Conservation (phyloP, 208 protist genomes). For the Leishmania braziliensis region DNA sequence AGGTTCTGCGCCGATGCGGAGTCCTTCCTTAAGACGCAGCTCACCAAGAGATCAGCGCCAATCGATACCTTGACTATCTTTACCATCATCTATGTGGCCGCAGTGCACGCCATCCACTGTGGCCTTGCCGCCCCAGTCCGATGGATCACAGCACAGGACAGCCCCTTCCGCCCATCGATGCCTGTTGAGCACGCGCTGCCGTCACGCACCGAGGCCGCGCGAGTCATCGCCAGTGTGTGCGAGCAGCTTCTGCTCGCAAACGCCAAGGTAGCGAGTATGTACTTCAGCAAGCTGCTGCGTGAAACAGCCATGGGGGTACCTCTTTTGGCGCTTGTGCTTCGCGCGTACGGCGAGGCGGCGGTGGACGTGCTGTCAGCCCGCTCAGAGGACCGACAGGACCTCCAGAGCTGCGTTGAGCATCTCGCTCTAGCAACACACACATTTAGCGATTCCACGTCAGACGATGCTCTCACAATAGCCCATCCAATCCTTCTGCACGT, state of each 20-base stretch:
- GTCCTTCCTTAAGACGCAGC: conserved; percentile 1
- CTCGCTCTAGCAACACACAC: conserved; percentile 10
- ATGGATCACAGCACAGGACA: conserved; percentile 12
- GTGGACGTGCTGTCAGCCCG: conserved; percentile 6
- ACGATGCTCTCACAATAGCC: conserved; percentile 15
- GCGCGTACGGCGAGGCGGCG: conserved; percentile 47
- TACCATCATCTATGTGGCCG: conserved; percentile 9
- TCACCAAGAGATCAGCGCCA: not conserved
- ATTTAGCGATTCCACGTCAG: not conserved
- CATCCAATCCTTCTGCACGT: conserved; percentile 34
- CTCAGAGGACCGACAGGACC: not conserved
- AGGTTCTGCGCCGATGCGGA: not conserved
- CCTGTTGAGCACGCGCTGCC: not conserved
- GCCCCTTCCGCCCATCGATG: conserved; percentile 11
- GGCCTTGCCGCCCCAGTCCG: conserved; percentile 17
- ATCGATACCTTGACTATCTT: not conserved
- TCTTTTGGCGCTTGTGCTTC: conserved; percentile 44
- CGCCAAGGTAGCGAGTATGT: not conserved
- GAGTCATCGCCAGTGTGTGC: conserved; percentile 9
- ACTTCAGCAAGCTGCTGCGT: conserved; percentile 20
- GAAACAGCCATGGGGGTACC: conserved; percentile 35
- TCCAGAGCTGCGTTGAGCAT: conserved; percentile 14
- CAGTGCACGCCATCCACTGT: conserved; percentile 21
- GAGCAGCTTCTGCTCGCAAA: conserved; percentile 25
- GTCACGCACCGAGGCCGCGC: not conserved